These are phyloP conservation scores for Verticillium alfalfae DNA, from an alignment of 2,329 filamentous ascomycete genomes.

Conservation along the genomic window DNA sequence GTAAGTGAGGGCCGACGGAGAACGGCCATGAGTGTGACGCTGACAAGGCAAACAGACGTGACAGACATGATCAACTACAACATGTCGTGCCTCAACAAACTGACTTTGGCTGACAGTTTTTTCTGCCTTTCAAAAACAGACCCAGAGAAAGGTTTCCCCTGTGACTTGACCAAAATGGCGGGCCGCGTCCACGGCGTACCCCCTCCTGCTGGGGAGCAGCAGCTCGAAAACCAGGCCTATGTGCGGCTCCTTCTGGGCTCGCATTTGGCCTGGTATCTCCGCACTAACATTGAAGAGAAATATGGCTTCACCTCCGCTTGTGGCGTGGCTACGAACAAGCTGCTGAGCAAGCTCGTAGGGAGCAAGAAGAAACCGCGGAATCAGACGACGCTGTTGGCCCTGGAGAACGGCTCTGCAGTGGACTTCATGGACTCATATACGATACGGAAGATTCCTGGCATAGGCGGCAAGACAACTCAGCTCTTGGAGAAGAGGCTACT, in stretches of 20 bases:
- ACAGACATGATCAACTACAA: slow-evolving; percentile 87
- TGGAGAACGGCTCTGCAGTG: slow-evolving; percentile 49
- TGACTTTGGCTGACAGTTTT: slow-evolving; percentile 64
- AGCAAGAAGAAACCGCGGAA: slow-evolving; percentile 79
- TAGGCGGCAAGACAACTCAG: slow-evolving; percentile 70
- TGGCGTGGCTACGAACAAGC: slow-evolving; percentile 82
- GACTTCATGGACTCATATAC: slow-evolving; percentile 71
- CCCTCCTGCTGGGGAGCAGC: slow-evolving; percentile 8
- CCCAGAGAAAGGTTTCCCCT: slow-evolving; percentile 74
- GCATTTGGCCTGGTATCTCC: slow-evolving; percentile 72
- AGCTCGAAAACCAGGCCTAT: slow-evolving; percentile 32
- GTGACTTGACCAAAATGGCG: slow-evolving; percentile 63
- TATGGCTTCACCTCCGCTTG: slow-evolving; percentile 84
- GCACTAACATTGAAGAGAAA: slow-evolving; percentile 65
- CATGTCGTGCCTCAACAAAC: slow-evolving; percentile 59
- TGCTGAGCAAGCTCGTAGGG: slow-evolving; percentile 80
- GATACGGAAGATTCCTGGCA: slow-evolving; percentile 76
- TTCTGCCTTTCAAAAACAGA: slow-evolving; percentile 71
- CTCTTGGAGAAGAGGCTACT: slow-evolving; percentile 29
- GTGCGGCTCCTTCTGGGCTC: slow-evolving; percentile 70
- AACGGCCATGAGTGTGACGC: slow-evolving; percentile 7
- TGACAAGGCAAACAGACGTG: slow-evolving; percentile 62
- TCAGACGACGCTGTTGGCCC: slow-evolving; percentile 77
- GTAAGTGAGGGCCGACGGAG: slow-evolving; percentile 17
- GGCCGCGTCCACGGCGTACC: slow-evolving; percentile 47